These are phyloP conservation scores for Mycena vitilis DNA, from an alignment of 768 basidiomycete genomes.

Conservation along the genomic window DNA sequence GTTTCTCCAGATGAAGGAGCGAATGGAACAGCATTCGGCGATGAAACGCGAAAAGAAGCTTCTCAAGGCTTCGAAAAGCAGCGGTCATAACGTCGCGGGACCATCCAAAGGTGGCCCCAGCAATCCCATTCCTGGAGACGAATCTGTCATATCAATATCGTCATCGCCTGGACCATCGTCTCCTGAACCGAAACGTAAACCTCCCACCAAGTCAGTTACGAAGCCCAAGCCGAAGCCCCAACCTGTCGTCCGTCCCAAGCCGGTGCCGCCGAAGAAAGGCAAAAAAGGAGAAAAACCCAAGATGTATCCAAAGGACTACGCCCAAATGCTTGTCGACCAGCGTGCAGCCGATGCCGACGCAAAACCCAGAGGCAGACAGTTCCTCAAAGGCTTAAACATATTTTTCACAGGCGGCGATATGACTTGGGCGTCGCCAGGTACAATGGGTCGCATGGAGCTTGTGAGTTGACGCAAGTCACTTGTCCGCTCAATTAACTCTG, in stretches of 20 bases:
- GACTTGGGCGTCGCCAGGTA: conserved; percentile 60
- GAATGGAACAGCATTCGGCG: conserved; percentile 47
- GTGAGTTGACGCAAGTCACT: conserved; percentile 54
- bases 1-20: conserved; percentile 48
- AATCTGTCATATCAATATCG: conserved; percentile 40
- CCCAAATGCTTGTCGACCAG: conserved; percentile 56
- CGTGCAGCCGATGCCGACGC: conserved; percentile 36
- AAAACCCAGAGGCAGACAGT: conserved; percentile 39
- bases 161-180: conserved; percentile 42
- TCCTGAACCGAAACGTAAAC: conserved; percentile 35
- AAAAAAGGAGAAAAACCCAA: conserved; percentile 52
- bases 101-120: neutral
- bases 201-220: conserved; percentile 24
- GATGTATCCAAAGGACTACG: conserved; percentile 66
- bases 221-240: conserved; percentile 41
- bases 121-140: conserved; percentile 35
- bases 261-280: conserved; percentile 36
- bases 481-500: conserved; percentile 3
- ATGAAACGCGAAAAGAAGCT: conserved; percentile 46
- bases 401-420: conserved; percentile 72
- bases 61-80: conserved; percentile 38
- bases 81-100: conserved; percentile 18
- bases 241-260: conserved; percentile 14
- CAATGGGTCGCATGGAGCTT: conserved; percentile 68
- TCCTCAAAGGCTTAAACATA: conserved; percentile 65